phyloP scores from a whole-genome alignment of 495 filamentous ascomycete genomes.

The Neurospora sublineolata region DNA sequence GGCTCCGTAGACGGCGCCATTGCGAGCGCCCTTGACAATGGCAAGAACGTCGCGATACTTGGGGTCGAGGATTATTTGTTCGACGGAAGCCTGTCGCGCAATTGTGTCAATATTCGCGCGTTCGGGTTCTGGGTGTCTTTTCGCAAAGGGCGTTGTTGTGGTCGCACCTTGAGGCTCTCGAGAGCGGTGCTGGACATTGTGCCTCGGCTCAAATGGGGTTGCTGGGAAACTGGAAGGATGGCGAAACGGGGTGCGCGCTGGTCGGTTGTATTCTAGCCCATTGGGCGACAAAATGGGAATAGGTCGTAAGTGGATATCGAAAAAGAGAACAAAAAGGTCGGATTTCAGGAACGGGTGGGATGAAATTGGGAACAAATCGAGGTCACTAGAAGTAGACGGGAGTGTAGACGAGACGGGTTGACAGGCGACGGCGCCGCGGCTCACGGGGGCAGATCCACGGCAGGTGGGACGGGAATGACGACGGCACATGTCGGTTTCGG shows the following conservation, averaged over 20 bases:
- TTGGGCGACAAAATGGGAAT: neutral
- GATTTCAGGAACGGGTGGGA: neutral
- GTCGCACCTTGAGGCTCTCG: slow-evolving; percentile 24
- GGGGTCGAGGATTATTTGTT: slow-evolving; percentile 69
- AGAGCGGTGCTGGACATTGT: slow-evolving; percentile 21
- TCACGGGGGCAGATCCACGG: neutral
- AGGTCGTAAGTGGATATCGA: neutral
- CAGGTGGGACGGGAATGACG: neutral
- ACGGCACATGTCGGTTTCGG: neutral
- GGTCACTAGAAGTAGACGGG: neutral
- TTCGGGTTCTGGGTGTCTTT: neutral
- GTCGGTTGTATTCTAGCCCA: neutral
- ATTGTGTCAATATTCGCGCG: slow-evolving; percentile 4
- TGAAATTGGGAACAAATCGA: neutral
- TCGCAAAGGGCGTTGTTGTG: neutral
- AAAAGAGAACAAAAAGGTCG: neutral
- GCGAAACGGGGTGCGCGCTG: neutral
- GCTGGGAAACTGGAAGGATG: neutral
- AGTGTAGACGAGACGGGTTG: neutral
- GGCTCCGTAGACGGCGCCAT: slow-evolving; percentile 92
- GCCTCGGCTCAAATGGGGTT: slow-evolving; percentile 19
- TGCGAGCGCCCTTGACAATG: slow-evolving; percentile 81
- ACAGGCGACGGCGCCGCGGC: neutral
- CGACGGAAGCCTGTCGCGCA: slow-evolving; percentile 34
- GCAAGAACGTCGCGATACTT: slow-evolving; percentile 69